A percentile compares a stretch with the other conserved stretches of the same genome.
phyloP scores from a whole-genome alignment of 2,329 filamentous ascomycete species.

The Raffaelea ambrosiae region DNA sequence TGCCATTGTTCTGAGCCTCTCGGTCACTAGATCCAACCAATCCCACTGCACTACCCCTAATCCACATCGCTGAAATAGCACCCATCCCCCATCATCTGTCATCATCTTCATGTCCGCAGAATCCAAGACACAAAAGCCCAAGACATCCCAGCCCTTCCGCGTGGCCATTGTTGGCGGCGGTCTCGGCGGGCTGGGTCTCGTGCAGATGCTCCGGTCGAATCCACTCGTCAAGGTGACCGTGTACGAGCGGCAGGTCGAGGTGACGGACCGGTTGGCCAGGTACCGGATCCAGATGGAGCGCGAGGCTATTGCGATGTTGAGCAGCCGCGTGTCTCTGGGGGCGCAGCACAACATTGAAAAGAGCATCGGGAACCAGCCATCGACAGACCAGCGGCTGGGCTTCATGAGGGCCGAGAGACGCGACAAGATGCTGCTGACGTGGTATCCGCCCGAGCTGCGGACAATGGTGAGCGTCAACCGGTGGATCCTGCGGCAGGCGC shows the following conservation, averaged over 20 bases:
- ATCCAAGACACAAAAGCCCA: too few relatives aligned
- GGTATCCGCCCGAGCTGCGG: background rate
- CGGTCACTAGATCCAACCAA: too few relatives aligned
- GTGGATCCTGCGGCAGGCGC: background rate
- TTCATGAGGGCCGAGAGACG: background rate
- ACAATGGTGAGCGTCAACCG: background rate
- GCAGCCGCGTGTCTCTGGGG: background rate
- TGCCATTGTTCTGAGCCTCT: too few relatives aligned
- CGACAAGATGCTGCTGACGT: background rate
- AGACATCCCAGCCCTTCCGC: background rate
- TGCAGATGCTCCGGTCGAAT: background rate
- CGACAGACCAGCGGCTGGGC: background rate
- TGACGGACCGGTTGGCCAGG: background rate
- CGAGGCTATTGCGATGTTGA: background rate
- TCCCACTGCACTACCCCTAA: too few relatives aligned
- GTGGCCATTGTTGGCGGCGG: conserved; percentile 1
- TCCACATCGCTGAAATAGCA: too few relatives aligned
- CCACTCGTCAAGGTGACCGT: background rate
- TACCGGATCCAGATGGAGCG: conserved; percentile 1
- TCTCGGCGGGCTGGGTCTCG: background rate
- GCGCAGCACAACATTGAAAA: background rate
- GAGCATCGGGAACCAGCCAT: background rate
- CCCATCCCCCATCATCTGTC: too few relatives aligned
- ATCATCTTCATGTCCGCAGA: too few relatives aligned
- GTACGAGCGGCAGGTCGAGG: background rate